Base-by-base conservation (phyloP, 768 basidiomycete genomes). In the Sistotremastrum niveocremeum region DNA sequence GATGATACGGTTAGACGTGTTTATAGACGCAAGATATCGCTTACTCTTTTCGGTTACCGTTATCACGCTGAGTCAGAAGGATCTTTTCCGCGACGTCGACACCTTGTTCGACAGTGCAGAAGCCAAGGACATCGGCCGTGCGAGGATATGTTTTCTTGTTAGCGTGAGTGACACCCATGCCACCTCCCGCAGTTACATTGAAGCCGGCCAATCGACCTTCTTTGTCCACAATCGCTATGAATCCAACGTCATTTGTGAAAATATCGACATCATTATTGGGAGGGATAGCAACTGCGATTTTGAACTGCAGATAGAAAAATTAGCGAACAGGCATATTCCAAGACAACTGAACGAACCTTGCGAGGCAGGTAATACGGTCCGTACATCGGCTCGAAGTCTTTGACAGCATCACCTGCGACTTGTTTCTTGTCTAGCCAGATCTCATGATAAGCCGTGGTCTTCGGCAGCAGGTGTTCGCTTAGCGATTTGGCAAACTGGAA, bases 111-210 rank as follows among this genome's bases (percentile, higher is more conserved):
- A 76, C 66, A 1, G 84, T 86, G 56, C 89, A 90, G 72, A 98
- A 99, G 43, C 95, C 95, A 50, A 99, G 76, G 41, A 95, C 65
- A 56, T 82, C 81, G 31, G 77, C 90, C 39, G 81, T 63, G 44
- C 95, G 82, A 40, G 95, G 95, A 61, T 98, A 98, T 0, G 95
- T 99, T 71, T 95, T 93, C 71, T 97, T 98, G 73, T 89, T 94
- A 34, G 90, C 90, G 56, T 98, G 94, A 1, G 95, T 98, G 39
- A 97, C 95, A 62, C 95, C 95, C 95, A 99, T 99, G 42, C 95
- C 95, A 54, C 95, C 95, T 47, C 95, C 95, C 39, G 88, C 70
- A 10, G 81, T 65, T 44, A 99, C 91, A 59, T 99, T 95, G 74
- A 95, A 99, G 38, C 95, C 95, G 45, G 73, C 71, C 12, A 99